These are phyloP conservation scores for Prinsepia uniflora DNA, from an alignment of 306 rosid genomes.

Conservation along the genomic window DNA sequence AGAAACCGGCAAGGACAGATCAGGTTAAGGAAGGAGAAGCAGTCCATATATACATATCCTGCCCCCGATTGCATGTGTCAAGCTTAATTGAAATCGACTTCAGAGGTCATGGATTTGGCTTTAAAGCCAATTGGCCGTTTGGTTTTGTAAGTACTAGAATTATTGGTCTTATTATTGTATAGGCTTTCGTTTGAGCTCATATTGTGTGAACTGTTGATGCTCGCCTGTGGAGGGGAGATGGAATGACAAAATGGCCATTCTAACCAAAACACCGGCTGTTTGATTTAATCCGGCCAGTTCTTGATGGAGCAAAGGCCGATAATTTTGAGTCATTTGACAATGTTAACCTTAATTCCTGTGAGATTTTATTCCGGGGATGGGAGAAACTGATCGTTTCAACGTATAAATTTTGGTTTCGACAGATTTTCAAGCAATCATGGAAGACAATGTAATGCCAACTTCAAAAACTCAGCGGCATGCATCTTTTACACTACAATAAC, in stretches of 20 bases:
- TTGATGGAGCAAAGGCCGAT: no score
- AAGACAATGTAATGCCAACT: slow-evolving; percentile 44
- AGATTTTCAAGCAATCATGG: slow-evolving; percentile 20
- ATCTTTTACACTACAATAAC: slow-evolving; percentile 24
- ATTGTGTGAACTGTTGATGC: not conserved
- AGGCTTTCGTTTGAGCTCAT: slow-evolving; percentile 7
- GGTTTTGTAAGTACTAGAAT: not conserved
- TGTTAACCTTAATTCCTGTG: not conserved
- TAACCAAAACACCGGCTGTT: not conserved
- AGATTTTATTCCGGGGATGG: not conserved
- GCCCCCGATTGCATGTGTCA: slow-evolving; percentile 93
- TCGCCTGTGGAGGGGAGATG: not conserved
- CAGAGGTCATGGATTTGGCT: not conserved
- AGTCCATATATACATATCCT: slow-evolving; percentile 88
- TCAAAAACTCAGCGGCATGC: slow-evolving; percentile 55
- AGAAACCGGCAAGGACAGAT: slow-evolving; percentile 80
- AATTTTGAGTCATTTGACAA: no score
- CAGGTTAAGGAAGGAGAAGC: slow-evolving; percentile 73
- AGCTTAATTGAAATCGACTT: slow-evolving; percentile 1
- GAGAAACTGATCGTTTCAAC: slow-evolving; percentile 5
- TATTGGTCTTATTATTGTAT: not conserved
- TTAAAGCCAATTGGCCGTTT: not conserved
- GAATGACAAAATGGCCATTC: not conserved
- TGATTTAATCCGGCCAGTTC: not conserved
- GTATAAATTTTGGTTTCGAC: slow-evolving; percentile 1